These are phyloP conservation scores for Magnolia kwangsiensis DNA, from an alignment of 164 flowering plant species.

Conservation along the genomic window DNA sequence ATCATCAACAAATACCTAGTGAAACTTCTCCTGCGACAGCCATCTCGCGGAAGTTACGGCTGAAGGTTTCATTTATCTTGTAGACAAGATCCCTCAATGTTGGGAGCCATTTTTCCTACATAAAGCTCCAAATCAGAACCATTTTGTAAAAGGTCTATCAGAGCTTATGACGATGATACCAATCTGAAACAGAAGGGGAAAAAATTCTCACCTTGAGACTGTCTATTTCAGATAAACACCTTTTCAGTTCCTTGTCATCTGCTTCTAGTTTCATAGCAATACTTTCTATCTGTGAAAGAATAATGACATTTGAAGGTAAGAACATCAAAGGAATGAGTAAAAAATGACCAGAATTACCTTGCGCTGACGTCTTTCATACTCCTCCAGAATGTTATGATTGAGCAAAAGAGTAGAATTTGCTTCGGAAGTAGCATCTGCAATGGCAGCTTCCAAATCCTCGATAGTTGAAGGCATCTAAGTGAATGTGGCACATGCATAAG, in stretches of 20 bases:
- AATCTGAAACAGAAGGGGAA: background rate
- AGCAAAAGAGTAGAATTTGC: conserved; percentile 85
- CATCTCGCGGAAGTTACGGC: conserved; percentile 91
- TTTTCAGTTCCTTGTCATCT: conserved; percentile 43
- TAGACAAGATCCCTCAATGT: conserved; percentile 75
- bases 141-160: background rate
- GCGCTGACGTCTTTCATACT: conserved; percentile 72
- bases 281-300: conserved; percentile 50
- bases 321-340: conserved; percentile 1
- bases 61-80: conserved; percentile 80
- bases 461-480: conserved; percentile 88
- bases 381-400: conserved; percentile 69
- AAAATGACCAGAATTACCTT: conserved; percentile 34
- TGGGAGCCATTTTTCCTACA: conserved; percentile 88
- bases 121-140: conserved; percentile 9
- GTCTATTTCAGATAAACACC: conserved; percentile 49
- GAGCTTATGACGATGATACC: background rate
- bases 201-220: conserved; percentile 50
- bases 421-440: conserved; percentile 67
- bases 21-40: conserved; percentile 99
- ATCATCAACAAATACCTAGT: conserved; percentile 43
- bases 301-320: conserved; percentile 3
- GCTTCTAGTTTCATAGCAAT: conserved; percentile 46
- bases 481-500: conserved; percentile 5
- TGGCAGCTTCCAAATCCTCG: conserved; percentile 88